A percentile compares a stretch with the other conserved stretches of the same genome.
phyloP scores from a whole-genome alignment of 495 filamentous ascomycete species.

The Baudoinia panamericana region DNA sequence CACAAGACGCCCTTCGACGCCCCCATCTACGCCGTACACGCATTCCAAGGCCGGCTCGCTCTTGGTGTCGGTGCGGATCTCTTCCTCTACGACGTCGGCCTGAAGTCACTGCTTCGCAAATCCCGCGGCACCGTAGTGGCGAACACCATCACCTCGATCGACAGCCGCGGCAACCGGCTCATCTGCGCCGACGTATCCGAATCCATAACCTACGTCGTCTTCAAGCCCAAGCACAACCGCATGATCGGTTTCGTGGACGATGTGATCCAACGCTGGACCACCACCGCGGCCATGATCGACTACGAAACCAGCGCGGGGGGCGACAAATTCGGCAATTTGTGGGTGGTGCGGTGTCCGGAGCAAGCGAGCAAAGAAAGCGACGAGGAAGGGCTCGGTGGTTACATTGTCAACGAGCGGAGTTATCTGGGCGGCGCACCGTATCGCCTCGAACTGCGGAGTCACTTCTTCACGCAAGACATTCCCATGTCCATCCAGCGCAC shows the following conservation, averaged over 20 bases:
- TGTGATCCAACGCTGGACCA: constrained; percentile 75
- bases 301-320: constrained; percentile 93
- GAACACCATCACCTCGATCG: constrained; percentile 70
- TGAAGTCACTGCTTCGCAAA: constrained; percentile 83
- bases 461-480: constrained; percentile 85
- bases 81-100: constrained; percentile 79
- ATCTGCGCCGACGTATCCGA: constrained; percentile 85
- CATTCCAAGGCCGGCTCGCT: constrained; percentile 81
- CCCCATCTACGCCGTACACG: constrained; percentile 74
- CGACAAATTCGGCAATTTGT: constrained; percentile 95
- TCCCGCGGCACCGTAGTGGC: constrained; percentile 65
- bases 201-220: constrained; percentile 79
- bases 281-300: constrained; percentile 80
- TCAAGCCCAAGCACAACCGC: constrained; percentile 73
- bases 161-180: constrained; percentile 85
- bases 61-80: constrained; percentile 74
- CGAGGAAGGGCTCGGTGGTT: constrained; percentile 80
- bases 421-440: constrained; percentile 85
- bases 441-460: constrained; percentile 67
- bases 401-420: constrained; percentile 71
- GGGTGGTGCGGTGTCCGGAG: constrained; percentile 75
- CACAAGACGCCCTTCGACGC: constrained; percentile 89
- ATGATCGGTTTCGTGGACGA: constrained; percentile 90
- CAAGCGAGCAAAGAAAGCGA: constrained; percentile 81
- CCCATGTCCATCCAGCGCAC: constrained; percentile 84